Evolutionary conservation across 1,284 basidiomycete genomes (phyloP).

Genomic region (Sporisorium exsertum): DNA sequence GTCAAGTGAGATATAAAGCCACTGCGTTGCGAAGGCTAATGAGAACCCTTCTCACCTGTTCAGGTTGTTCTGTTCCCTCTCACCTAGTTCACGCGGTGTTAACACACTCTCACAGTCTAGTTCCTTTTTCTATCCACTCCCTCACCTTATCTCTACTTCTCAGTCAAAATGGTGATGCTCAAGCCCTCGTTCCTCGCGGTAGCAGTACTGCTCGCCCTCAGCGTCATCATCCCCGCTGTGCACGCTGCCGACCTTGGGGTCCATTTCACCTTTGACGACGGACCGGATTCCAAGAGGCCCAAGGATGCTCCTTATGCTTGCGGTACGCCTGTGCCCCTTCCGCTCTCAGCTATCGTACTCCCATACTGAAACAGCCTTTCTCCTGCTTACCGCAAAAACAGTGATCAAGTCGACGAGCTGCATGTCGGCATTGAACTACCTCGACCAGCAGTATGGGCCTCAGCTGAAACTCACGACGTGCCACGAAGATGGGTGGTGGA

Average conservation of each 20-base stretch:
- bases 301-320: not conserved
- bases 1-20: not conserved
- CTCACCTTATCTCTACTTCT: not conserved
- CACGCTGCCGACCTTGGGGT: not conserved
- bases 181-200: not conserved
- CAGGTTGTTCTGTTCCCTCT: not conserved
- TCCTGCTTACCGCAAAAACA: no score
- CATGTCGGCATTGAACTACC: not conserved
- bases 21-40: not conserved
- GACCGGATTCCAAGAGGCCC: not conserved
- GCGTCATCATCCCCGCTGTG: not conserved
- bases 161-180: not conserved
- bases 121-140: not conserved
- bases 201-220: not conserved
- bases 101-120: no score
- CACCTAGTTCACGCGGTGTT: not conserved
- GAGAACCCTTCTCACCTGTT: not conserved
- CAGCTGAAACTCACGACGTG: not conserved
- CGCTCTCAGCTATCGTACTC: no score
- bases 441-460: not conserved
- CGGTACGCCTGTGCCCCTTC: no score
- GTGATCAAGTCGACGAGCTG: slow-evolving; percentile 11
- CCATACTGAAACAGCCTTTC: no score
- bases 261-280: not conserved
- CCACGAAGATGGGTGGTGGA: not conserved